A percentile compares a stretch with the other conserved stretches of the same genome.
Evolutionary conservation across 768 basidiomycete species (phyloP).

Genomic region (Russula lepida): DNA sequence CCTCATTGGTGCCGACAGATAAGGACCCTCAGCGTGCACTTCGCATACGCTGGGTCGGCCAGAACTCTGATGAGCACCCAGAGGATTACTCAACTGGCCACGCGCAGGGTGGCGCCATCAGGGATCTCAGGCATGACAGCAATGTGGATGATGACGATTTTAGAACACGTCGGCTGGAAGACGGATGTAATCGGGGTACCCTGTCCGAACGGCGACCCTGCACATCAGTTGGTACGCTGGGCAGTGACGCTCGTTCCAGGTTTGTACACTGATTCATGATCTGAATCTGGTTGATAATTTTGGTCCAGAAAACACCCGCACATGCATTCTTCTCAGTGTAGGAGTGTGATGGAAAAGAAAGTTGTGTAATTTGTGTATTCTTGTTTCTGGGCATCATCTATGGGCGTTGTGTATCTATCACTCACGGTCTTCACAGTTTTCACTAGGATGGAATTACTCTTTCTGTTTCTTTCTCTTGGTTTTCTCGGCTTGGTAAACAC

Average conservation of each 20-base stretch:
- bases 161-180: constrained; percentile 1
- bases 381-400: constrained; percentile 8
- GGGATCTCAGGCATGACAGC: not conserved
- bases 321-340: constrained; percentile 8
- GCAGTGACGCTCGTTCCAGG: constrained; percentile 3
- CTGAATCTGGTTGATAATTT: not conserved
- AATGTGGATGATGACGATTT: not conserved
- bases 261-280: not conserved
- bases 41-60: constrained; percentile 18
- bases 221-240: not conserved
- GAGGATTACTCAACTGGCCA: not conserved
- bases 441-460: not conserved
- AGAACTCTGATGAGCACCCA: constrained; percentile 1
- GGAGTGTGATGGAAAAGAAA: constrained; percentile 7
- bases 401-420: constrained; percentile 18
- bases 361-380: constrained; percentile 10
- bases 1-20: not conserved
- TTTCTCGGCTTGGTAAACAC: not conserved
- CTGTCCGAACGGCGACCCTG: not conserved
- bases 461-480: not conserved
- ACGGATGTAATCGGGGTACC: not conserved
- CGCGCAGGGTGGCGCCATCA: not conserved
- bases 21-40: constrained; percentile 15
- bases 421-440: not conserved
- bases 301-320: not conserved